phyloP scores from a whole-genome alignment of 163 green algal genomes.

The Prototheca cutis region DNA sequence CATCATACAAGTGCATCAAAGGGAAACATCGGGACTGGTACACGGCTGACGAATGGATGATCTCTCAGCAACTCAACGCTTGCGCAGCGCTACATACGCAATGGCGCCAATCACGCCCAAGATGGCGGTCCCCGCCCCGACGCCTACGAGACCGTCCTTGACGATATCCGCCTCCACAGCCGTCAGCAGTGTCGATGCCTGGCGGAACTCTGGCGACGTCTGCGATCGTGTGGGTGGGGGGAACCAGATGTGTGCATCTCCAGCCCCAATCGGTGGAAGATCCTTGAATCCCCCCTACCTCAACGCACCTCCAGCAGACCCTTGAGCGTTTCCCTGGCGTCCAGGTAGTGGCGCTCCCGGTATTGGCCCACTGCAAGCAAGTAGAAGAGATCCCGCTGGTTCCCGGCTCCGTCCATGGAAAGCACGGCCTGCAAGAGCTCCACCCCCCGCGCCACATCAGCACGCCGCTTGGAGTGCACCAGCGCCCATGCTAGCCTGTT shows the following conservation, averaged over 20 bases:
- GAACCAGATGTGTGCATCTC: no score
- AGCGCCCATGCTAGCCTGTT: slow-evolving; percentile 21
- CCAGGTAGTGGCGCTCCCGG: slow-evolving; percentile 11
- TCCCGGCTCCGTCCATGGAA: background rate
- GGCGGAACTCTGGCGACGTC: slow-evolving; percentile 15
- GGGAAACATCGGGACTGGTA: no score
- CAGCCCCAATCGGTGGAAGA: no score
- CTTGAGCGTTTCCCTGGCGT: slow-evolving; percentile 7
- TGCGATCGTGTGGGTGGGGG: background rate
- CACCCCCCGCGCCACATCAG: slow-evolving; percentile 8
- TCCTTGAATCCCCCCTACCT: background rate
- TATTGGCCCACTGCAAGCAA: slow-evolving; percentile 10
- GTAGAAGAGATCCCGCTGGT: slow-evolving; percentile 12
- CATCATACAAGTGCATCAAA: no score
- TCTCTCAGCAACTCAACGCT: no score
- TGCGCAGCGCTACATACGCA: background rate
- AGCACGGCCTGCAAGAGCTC: slow-evolving; percentile 14
- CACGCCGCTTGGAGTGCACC: slow-evolving; percentile 9
- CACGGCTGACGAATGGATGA: no score
- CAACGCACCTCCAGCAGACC: slow-evolving; percentile 8
- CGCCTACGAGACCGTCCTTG: slow-evolving; percentile 18
- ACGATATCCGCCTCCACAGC: slow-evolving; percentile 16
- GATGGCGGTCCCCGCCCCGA: slow-evolving; percentile 13
- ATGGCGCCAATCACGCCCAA: slow-evolving; percentile 4
- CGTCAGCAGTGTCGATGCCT: slow-evolving; percentile 14